Conservation (phyloP, 2,329 filamentous ascomycete genomes). For the Colletotrichum aenigma region DNA sequence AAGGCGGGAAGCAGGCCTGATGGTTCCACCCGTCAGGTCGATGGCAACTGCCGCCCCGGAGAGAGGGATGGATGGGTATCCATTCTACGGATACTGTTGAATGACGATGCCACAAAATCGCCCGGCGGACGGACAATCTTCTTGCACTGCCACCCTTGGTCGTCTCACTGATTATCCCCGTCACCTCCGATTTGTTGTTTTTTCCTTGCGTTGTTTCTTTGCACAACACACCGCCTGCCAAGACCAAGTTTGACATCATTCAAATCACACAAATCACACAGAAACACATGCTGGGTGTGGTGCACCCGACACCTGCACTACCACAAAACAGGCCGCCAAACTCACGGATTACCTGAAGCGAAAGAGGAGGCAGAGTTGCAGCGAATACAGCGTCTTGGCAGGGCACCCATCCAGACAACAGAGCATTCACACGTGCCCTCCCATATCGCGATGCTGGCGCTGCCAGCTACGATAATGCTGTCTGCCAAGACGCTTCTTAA, state of each 20-base stretch:
- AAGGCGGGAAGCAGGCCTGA: neutral
- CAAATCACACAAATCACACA: slow-evolving; percentile 6
- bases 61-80: neutral
- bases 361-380: neutral
- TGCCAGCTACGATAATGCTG: neutral
- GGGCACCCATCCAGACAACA: neutral
- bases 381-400: neutral
- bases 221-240: neutral
- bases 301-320: neutral
- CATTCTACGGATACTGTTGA: neutral
- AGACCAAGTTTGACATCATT: slow-evolving; percentile 11
- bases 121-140: neutral
- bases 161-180: neutral
- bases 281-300: neutral
- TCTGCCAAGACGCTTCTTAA: neutral
- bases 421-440: neutral
- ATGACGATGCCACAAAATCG: neutral
- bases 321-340: neutral
- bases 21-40: neutral
- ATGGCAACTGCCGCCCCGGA: neutral
- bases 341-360: neutral
- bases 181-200: slow-evolving; percentile 2
- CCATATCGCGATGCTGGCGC: neutral
- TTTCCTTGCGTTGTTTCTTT: neutral
- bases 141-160: slow-evolving; percentile 12